Evolutionary conservation across 2,329 filamentous ascomycete species (phyloP).

Genomic region (Mariannaea elegans): DNA sequence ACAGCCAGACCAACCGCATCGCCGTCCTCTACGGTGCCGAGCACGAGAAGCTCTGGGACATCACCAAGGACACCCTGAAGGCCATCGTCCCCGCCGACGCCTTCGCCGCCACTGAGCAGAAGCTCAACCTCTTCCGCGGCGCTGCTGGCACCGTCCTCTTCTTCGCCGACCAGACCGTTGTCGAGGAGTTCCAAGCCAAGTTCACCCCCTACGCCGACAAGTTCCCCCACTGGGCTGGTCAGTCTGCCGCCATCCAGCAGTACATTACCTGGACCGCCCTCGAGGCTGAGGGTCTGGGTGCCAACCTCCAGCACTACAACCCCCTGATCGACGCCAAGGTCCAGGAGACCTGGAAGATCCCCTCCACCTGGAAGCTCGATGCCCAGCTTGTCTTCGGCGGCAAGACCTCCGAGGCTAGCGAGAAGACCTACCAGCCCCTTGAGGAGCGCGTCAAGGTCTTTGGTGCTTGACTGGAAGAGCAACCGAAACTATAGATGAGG

Average conservation of each 20-base stretch:
- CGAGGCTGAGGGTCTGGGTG: conserved; percentile 83
- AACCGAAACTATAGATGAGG: conserved; percentile 14
- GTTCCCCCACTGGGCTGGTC: conserved; percentile 80
- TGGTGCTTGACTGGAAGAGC: conserved; percentile 53
- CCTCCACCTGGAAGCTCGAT: conserved; percentile 77
- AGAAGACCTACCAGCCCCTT: conserved; percentile 72
- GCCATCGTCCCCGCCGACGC: conserved; percentile 70
- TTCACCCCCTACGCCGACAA: conserved; percentile 80
- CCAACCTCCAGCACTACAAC: conserved; percentile 95
- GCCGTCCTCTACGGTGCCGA: conserved; percentile 83
- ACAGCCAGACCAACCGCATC: conserved; percentile 83
- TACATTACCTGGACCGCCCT: conserved; percentile 82
- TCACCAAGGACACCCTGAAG: conserved; percentile 61
- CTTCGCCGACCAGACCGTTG: conserved; percentile 79
- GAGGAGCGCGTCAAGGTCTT: conserved; percentile 74
- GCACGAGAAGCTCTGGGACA: conserved; percentile 89
- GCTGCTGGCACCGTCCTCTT: conserved; percentile 87
- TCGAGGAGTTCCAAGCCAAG: conserved; percentile 72
- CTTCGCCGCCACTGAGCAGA: conserved; percentile 62
- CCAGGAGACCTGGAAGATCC: conserved; percentile 73
- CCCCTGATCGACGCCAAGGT: conserved; percentile 82
- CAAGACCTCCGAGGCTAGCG: conserved; percentile 61
- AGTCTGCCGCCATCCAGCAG: conserved; percentile 83
- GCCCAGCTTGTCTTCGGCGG: conserved; percentile 88
- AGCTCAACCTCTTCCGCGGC: conserved; percentile 67